A percentile compares a stretch with the other conserved stretches of the same genome.
These are phyloP conservation scores for Talinum fruticosum DNA, from an alignment of 148 eudicot genomes.

Conservation along the genomic window DNA sequence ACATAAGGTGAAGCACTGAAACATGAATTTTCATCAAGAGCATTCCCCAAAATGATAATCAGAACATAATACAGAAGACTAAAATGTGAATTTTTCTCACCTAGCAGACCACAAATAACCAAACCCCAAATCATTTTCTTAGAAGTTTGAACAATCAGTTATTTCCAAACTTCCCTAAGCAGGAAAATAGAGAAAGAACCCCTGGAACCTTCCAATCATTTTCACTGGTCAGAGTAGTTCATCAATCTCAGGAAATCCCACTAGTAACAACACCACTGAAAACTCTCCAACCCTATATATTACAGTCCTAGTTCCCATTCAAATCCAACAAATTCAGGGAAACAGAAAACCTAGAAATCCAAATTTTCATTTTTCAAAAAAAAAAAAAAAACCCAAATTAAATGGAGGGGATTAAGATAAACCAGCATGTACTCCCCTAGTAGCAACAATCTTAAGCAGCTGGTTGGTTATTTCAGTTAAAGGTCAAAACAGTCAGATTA, in stretches of 20 bases:
- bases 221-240: slow-evolving; percentile 27
- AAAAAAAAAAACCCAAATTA: not conserved
- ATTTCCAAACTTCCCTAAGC: slow-evolving; percentile 21
- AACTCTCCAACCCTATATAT: slow-evolving; percentile 18
- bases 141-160: slow-evolving; percentile 3
- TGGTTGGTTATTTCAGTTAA: slow-evolving; percentile 19
- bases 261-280: not conserved
- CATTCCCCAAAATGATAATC: too few species aligned
- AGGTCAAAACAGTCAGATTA: slow-evolving; percentile 39
- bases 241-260: slow-evolving; percentile 13
- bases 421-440: slow-evolving; percentile 7
- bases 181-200: not conserved
- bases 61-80: too few species aligned
- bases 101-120: not conserved
- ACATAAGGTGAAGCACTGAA: too few species aligned
- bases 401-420: slow-evolving; percentile 30
- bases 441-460: slow-evolving; percentile 13
- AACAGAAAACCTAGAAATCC: not conserved
- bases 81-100: too few species aligned
- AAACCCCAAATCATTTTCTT: slow-evolving; percentile 5
- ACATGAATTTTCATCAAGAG: too few species aligned
- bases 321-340: not conserved
- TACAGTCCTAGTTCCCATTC: not conserved
- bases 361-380: too few species aligned
- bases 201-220: slow-evolving; percentile 21